Conservation (phyloP, 345 rosid species). For the Cardamine chenopodiifolia region DNA sequence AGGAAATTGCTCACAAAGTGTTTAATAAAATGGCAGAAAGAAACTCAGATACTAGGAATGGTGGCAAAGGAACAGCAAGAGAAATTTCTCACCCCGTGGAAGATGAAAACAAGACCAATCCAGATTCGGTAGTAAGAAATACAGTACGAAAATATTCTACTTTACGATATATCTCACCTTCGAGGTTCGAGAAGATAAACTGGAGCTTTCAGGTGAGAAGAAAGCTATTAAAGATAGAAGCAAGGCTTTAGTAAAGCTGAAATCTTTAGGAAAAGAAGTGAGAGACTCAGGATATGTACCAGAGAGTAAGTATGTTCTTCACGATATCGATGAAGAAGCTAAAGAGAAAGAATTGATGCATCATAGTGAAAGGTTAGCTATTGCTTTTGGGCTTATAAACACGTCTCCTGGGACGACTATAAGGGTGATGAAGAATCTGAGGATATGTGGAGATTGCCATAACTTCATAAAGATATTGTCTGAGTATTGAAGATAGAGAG, state of each 20-base stretch:
- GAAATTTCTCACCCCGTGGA: background rate
- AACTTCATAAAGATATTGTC: conserved; percentile 59
- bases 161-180: conserved; percentile 6
- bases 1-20: conserved; percentile 10
- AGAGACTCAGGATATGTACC: conserved; percentile 59
- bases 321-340: conserved; percentile 67
- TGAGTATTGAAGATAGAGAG: conserved; percentile 53
- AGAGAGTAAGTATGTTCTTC: conserved; percentile 59
- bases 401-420: conserved; percentile 50
- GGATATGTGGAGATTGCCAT: conserved; percentile 71
- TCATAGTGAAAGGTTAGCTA: conserved; percentile 72
- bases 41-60: conserved; percentile 8
- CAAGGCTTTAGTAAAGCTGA: conserved; percentile 34
- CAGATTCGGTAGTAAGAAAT: background rate
- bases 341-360: conserved; percentile 61
- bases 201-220: conserved; percentile 4
- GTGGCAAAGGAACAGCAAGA: conserved; percentile 1
- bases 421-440: conserved; percentile 62
- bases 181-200: background rate
- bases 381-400: conserved; percentile 59
- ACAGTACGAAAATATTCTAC: background rate
- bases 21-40: background rate
- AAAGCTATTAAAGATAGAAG: conserved; percentile 30
- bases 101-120: background rate
- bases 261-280: conserved; percentile 36